Conservation (phyloP, 179 eudicot genomes). For the Amaranthus tricolor region DNA sequence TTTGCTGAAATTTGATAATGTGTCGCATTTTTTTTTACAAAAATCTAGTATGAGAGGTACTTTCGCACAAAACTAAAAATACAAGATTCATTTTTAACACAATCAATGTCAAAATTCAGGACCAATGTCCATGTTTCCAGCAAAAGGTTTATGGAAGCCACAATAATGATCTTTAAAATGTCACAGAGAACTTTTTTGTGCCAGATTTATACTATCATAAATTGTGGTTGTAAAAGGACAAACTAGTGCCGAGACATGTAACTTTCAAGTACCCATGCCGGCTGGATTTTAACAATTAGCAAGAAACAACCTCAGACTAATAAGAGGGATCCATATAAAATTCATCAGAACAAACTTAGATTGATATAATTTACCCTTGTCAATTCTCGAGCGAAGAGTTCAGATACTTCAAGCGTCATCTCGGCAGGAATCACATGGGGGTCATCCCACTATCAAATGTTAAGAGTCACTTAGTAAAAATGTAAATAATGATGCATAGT, state of each 20-base stretch:
- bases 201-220: too few species aligned
- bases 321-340: not conserved
- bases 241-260: not conserved
- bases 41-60: too few species aligned
- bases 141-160: too few species aligned
- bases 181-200: too few species aligned
- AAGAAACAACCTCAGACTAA: not conserved
- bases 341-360: not conserved
- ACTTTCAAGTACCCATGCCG: not conserved
- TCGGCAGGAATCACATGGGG: slow-evolving; percentile 72
- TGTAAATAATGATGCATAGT: slow-evolving; percentile 3
- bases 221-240: not conserved
- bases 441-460: slow-evolving; percentile 77
- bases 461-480: slow-evolving; percentile 1
- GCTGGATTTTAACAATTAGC: not conserved
- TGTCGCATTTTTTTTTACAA: too few species aligned
- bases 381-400: slow-evolving; percentile 85
- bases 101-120: too few species aligned
- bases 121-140: too few species aligned
- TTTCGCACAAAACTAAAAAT: too few species aligned
- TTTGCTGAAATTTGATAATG: too few species aligned
- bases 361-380: slow-evolving; percentile 63
- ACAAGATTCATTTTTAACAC: too few species aligned
- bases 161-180: too few species aligned
- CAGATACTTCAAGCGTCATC: slow-evolving; percentile 84